phyloP scores from a whole-genome alignment of 495 filamentous ascomycete genomes.

The Neurospora pannonica region DNA sequence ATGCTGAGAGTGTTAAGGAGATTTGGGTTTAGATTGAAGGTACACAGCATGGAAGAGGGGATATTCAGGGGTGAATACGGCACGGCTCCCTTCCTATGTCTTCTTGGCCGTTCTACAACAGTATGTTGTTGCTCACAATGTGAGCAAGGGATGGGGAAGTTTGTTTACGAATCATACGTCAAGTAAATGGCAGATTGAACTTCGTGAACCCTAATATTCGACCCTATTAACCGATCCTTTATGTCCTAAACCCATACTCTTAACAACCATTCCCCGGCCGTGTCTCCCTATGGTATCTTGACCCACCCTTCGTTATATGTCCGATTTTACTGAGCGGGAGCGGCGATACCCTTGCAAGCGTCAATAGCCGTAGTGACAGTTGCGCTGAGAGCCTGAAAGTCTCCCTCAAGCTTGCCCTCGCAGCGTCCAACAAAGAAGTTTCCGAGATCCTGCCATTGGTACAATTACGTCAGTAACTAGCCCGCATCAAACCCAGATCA shows the following conservation, averaged over 20 bases:
- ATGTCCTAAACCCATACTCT: neutral
- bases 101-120: neutral
- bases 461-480: too few species aligned
- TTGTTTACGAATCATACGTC: neutral
- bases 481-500: too few species aligned
- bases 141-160: neutral
- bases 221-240: neutral
- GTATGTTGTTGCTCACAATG: neutral
- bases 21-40: slow-evolving; percentile 14
- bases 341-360: neutral
- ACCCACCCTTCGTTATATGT: neutral
- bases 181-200: neutral
- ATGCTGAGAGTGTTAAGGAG: slow-evolving; percentile 23
- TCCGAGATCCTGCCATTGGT: neutral
- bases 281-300: neutral
- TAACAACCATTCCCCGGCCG: neutral
- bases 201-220: neutral
- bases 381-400: neutral
- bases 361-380: neutral
- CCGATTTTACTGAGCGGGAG: neutral
- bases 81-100: neutral
- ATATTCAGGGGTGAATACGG: neutral
- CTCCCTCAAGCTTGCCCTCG: neutral
- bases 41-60: neutral
- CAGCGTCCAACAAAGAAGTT: neutral